Base-by-base conservation (phyloP, 768 basidiomycete genomes). In the Dacryopinax spathularia region DNA sequence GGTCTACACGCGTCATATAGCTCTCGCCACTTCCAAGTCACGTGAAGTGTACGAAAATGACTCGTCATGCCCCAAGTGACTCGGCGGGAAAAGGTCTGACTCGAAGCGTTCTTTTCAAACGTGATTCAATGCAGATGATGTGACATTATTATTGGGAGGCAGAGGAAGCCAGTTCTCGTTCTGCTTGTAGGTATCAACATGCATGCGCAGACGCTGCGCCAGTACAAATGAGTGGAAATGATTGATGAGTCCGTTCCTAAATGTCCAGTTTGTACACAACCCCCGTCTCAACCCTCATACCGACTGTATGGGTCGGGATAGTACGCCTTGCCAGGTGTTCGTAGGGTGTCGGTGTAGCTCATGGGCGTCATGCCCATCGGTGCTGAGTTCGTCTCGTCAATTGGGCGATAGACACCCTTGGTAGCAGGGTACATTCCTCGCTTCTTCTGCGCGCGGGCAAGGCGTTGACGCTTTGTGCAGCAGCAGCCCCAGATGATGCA, bases 401-500 rank as follows among this genome's bases (percentile, higher is more conserved):
- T 56, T 29, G 25, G 48, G 48, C 48, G 48, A 56, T 56, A 56
- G 13, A 9, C 25, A 31, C 25, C 48, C 25, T 56, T 56, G 13
- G 48, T 27, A 15, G 9, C 20, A 15, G 48, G 18, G 48, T 56
- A 56, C 25, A 20, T 20, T 9, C 48, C 48, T 5, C 48, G 48
- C 48, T 56, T 56, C 48, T 56, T 56, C 48, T 56, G 48, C 2
- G 48, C 48, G 48, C 48, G 48, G 4, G 48, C 48, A 13, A 56
- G 48, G 5, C 48, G 48, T 13, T 56, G 48, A 56, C 48, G 48
- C 18, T 56, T 56, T 3, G 48, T 56, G 48, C 48, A 56, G 48
- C 48, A 56, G 70, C 71, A 73, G 31, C 71, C 69, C 71, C 72
- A 73, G 62, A 66, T 68, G 65, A 71, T 67, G 65, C 71, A 64